Conservation (phyloP, 1,284 basidiomycete species). For the Kwoniella shivajii region DNA sequence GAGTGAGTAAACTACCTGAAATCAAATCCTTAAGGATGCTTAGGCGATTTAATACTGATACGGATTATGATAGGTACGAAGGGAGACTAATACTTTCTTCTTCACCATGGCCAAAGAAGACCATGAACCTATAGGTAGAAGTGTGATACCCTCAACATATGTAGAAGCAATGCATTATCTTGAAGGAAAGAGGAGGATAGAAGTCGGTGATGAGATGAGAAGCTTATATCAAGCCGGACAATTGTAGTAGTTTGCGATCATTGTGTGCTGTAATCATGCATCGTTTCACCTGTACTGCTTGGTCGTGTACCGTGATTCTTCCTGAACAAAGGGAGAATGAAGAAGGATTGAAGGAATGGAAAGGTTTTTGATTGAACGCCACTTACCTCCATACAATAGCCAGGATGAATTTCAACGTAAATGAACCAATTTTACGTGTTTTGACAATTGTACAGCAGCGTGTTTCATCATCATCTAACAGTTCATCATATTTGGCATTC, state of each 20-base stretch:
- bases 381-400: too few species aligned
- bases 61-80: constrained; percentile 28
- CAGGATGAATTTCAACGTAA: too few species aligned
- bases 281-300: too few species aligned
- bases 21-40: not conserved
- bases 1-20: constrained; percentile 59
- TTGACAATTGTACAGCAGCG: too few species aligned
- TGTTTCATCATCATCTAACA: too few species aligned
- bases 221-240: constrained; percentile 37
- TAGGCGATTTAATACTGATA: not conserved
- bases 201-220: constrained; percentile 52
- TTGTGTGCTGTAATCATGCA: too few species aligned
- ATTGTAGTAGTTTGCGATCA: constrained; percentile 1
- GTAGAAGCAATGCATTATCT: constrained; percentile 79
- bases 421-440: too few species aligned
- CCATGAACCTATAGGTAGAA: constrained; percentile 56
- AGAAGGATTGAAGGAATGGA: too few species aligned
- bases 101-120: constrained; percentile 53
- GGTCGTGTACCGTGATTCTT: too few species aligned
- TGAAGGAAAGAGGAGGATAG: constrained; percentile 66
- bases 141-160: constrained; percentile 63
- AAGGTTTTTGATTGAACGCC: too few species aligned
- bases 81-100: constrained; percentile 57
- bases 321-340: too few species aligned
- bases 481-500: too few species aligned